Conservation (phyloP, 164 flowering plant species). For the Saururus chinensis region DNA sequence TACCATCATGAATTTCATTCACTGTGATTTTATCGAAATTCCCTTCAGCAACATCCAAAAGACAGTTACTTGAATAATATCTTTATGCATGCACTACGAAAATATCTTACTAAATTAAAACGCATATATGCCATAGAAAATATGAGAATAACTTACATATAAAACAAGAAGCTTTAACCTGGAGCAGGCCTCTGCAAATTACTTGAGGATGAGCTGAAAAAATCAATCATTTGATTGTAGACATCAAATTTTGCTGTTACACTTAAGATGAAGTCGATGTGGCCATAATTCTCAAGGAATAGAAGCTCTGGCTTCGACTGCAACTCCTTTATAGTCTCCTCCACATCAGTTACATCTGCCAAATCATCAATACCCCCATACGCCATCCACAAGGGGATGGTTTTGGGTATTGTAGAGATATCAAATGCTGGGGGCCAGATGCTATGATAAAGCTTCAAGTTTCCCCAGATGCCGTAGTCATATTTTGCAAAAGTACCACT, state of each 20-base stretch:
- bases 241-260: constrained; percentile 54
- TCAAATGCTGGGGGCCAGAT: constrained; percentile 57
- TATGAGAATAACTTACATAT: neutral
- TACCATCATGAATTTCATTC: no score
- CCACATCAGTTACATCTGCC: constrained; percentile 58
- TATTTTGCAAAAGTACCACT: constrained; percentile 73
- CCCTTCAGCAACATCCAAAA: no score
- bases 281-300: constrained; percentile 76
- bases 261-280: constrained; percentile 69
- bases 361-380: constrained; percentile 84
- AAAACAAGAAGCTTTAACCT: neutral
- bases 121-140: no score
- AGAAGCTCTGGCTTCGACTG: constrained; percentile 53
- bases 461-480: constrained; percentile 69
- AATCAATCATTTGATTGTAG: constrained; percentile 51
- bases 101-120: no score
- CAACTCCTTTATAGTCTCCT: constrained; percentile 58
- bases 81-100: no score
- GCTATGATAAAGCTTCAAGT: constrained; percentile 50
- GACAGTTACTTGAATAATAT: no score
- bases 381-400: constrained; percentile 84
- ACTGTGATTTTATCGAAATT: no score
- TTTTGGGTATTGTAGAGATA: constrained; percentile 49
- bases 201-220: constrained; percentile 36
- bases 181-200: neutral